Percentiles rank a stretch among this genome's conserved stretches.
phyloP scores from a whole-genome alignment of 352 stramenopile genomes.

The Phytophthora podocarpi region DNA sequence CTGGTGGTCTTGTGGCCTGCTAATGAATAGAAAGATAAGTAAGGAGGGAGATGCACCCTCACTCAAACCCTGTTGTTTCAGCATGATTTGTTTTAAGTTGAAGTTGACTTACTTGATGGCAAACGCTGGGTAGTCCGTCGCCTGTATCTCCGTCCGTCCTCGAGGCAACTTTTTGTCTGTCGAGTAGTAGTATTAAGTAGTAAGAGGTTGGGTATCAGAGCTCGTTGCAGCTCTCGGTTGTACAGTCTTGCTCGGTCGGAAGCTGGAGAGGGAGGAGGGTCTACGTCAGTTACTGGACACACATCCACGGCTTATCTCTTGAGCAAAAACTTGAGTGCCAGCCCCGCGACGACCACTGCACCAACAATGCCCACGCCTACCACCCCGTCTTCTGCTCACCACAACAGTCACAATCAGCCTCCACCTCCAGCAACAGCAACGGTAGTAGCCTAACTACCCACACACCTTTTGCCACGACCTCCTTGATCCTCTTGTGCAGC shows the following conservation, averaged over 20 bases:
- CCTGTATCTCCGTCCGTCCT: neutral
- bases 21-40: slow-evolving; percentile 32
- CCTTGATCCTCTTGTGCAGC: slow-evolving; percentile 80
- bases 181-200: neutral
- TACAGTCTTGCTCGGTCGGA: slow-evolving; percentile 9
- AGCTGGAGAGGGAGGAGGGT: slow-evolving; percentile 5
- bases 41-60: slow-evolving; percentile 7
- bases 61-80: neutral
- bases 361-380: slow-evolving; percentile 71
- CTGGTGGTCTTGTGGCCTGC: slow-evolving; percentile 11
- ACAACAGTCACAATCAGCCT: slow-evolving; percentile 8
- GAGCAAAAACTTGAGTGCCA: slow-evolving; percentile 76
- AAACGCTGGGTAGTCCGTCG: slow-evolving; percentile 1
- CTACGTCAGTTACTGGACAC: slow-evolving; percentile 15
- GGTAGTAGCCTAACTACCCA: neutral
- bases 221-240: slow-evolving; percentile 2
- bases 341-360: slow-evolving; percentile 70
- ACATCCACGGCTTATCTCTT: slow-evolving; percentile 54
- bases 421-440: neutral
- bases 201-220: neutral
- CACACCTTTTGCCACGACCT: slow-evolving; percentile 62
- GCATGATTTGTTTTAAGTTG: slow-evolving; percentile 12
- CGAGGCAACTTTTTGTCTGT: slow-evolving; percentile 3
- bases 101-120: slow-evolving; percentile 21
- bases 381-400: slow-evolving; percentile 54